Evolutionary conservation across 2,329 filamentous ascomycete genomes (phyloP).

Genomic region (Hymenoscyphus albidus): DNA sequence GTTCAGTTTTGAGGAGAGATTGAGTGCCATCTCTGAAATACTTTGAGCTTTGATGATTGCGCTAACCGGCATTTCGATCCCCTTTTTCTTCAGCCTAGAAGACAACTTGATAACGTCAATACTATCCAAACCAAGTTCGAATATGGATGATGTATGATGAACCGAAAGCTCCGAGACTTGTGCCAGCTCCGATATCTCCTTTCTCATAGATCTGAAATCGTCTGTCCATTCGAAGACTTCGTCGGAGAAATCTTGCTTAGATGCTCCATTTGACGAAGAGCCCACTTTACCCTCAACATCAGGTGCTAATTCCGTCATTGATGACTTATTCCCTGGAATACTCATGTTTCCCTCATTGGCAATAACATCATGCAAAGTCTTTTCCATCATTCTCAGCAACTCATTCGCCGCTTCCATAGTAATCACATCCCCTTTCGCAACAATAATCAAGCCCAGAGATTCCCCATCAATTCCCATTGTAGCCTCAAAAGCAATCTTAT

Average conservation of each 20-base stretch:
- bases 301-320: not conserved
- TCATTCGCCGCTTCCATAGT: slow-evolving; percentile 35
- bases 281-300: not conserved
- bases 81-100: slow-evolving; percentile 60
- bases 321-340: not conserved
- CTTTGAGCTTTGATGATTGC: slow-evolving; percentile 71
- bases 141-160: slow-evolving; percentile 58
- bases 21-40: slow-evolving; percentile 55
- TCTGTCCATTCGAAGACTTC: slow-evolving; percentile 55
- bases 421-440: slow-evolving; percentile 49
- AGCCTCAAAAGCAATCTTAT: slow-evolving; percentile 71
- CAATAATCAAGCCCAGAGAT: slow-evolving; percentile 53
- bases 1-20: slow-evolving; percentile 21
- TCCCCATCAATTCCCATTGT: slow-evolving; percentile 47
- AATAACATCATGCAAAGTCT: slow-evolving; percentile 21
- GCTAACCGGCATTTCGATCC: slow-evolving; percentile 64
- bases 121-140: slow-evolving; percentile 84
- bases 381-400: slow-evolving; percentile 43
- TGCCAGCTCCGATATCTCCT: slow-evolving; percentile 61
- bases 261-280: not conserved
- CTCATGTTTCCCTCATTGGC: slow-evolving; percentile 13
- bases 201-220: slow-evolving; percentile 50
- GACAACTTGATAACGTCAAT: slow-evolving; percentile 87
- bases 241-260: not conserved
- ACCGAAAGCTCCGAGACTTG: slow-evolving; percentile 50